Conservation (phyloP, 2,329 filamentous ascomycete species). For the Phialophora macrospora region DNA sequence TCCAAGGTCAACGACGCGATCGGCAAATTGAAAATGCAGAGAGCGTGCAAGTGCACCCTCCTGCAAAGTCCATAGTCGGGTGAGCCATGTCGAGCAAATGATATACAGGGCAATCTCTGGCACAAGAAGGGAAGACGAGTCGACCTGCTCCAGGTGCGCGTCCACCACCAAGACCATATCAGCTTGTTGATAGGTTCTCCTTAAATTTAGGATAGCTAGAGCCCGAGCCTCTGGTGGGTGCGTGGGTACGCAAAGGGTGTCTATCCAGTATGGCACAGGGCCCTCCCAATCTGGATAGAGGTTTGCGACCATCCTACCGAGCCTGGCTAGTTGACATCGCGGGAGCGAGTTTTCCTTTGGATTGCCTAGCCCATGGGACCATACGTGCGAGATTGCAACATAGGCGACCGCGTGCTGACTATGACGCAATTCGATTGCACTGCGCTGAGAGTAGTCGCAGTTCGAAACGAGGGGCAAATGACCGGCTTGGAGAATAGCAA, state of each 20-base stretch:
- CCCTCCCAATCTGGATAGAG: not conserved
- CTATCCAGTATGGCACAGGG: constrained; percentile 2
- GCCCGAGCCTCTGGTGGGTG: not conserved
- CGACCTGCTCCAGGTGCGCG: not conserved
- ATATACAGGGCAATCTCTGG: constrained; percentile 1
- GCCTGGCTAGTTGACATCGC: not conserved
- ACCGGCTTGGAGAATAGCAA: not conserved
- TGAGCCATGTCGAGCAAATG: not conserved
- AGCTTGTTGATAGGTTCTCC: constrained; percentile 3
- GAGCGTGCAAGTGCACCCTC: not conserved
- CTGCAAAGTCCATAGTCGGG: constrained; percentile 8
- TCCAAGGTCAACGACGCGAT: not conserved
- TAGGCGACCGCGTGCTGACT: not conserved
- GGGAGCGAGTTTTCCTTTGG: constrained; percentile 1
- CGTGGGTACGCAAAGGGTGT: constrained; percentile 4
- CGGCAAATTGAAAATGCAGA: constrained; percentile 5
- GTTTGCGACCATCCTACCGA: not conserved
- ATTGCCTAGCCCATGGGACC: constrained; percentile 12
- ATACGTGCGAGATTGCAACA: constrained; percentile 11
- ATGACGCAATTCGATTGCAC: not conserved
- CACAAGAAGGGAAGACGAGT: not conserved
- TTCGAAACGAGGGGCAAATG: constrained; percentile 1
- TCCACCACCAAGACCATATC: not conserved
- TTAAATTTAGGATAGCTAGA: not conserved
- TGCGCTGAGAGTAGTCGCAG: not conserved